Percentiles rank a stretch among this genome's conserved stretches.
Conservation (phyloP, 2,329 filamentous ascomycete genomes). For the Talaromyces sp. region DNA sequence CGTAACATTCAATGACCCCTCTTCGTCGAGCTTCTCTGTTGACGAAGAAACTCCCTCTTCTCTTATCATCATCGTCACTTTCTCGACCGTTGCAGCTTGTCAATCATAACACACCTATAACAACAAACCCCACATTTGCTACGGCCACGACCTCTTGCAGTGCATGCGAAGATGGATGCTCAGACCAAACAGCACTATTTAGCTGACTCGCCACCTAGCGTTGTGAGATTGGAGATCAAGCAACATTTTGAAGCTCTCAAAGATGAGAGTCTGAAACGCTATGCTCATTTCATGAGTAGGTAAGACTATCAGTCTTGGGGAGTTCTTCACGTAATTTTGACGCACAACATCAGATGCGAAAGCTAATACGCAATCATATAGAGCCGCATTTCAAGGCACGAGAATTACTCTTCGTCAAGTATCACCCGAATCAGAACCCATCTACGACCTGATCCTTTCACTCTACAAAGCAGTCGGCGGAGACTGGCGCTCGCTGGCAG, state of each 20-base stretch:
- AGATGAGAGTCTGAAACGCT: constrained; percentile 68
- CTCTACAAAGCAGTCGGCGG: constrained; percentile 64
- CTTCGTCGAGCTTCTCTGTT: constrained; percentile 20
- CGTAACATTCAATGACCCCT: constrained; percentile 22
- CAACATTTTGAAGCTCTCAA: constrained; percentile 74
- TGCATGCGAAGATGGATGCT: constrained; percentile 35
- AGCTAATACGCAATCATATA: constrained; percentile 32
- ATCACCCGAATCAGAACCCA: constrained; percentile 74
- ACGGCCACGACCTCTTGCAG: constrained; percentile 9
- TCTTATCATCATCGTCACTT: constrained; percentile 18
- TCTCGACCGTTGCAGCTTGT: constrained; percentile 17
- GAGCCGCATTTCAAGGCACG: constrained; percentile 71
- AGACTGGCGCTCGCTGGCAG: constrained; percentile 65
- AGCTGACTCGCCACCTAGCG: constrained; percentile 82
- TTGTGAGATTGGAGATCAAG: constrained; percentile 85
- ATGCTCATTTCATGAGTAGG: constrained; percentile 86
- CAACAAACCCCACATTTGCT: constrained; percentile 2
- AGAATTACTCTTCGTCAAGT: constrained; percentile 76
- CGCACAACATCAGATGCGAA: no score
- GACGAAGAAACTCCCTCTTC: constrained; percentile 20
- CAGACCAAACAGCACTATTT: constrained; percentile 64
- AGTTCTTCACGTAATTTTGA: not conserved
- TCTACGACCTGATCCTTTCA: constrained; percentile 75
- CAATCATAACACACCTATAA: constrained; percentile 17
- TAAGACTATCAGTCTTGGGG: constrained; percentile 37